These are phyloP conservation scores for Verticillium alfalfae DNA, from an alignment of 2,329 filamentous ascomycete genomes.

Conservation along the genomic window DNA sequence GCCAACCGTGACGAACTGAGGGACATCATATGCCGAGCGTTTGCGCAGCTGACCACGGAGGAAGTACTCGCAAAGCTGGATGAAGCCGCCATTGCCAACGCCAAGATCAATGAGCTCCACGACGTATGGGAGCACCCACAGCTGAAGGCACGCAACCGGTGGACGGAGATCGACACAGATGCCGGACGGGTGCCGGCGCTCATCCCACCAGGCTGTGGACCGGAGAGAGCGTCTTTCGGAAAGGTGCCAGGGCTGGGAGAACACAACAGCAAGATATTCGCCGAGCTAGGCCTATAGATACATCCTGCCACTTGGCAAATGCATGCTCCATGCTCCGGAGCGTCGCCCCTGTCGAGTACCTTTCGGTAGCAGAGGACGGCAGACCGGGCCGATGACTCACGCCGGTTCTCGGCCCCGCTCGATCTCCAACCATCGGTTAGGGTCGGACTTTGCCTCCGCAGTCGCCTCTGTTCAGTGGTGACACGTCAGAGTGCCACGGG, in stretches of 20 bases:
- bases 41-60: slow-evolving; percentile 29
- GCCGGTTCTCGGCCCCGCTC: neutral
- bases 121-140: slow-evolving; percentile 50
- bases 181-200: slow-evolving; percentile 40
- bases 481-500: too few relatives aligned
- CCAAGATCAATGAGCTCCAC: slow-evolving; percentile 49
- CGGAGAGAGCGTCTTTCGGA: neutral
- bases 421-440: neutral
- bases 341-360: neutral
- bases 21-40: slow-evolving; percentile 35
- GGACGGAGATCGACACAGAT: slow-evolving; percentile 43
- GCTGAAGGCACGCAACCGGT: slow-evolving; percentile 41
- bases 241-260: slow-evolving; percentile 6
- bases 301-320: neutral
- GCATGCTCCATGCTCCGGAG: neutral
- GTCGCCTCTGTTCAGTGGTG: too few relatives aligned
- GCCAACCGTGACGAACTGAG: slow-evolving; percentile 40
- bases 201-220: slow-evolving; percentile 33
- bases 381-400: neutral
- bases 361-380: neutral
- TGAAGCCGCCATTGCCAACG: slow-evolving; percentile 45
- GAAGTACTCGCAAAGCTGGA: slow-evolving; percentile 38
- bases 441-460: neutral
- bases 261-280: slow-evolving; percentile 6
- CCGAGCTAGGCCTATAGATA: slow-evolving; percentile 1